Evolutionary conservation across 2,329 filamentous ascomycete genomes (phyloP).

Genomic region (Trichoderma koningii): DNA sequence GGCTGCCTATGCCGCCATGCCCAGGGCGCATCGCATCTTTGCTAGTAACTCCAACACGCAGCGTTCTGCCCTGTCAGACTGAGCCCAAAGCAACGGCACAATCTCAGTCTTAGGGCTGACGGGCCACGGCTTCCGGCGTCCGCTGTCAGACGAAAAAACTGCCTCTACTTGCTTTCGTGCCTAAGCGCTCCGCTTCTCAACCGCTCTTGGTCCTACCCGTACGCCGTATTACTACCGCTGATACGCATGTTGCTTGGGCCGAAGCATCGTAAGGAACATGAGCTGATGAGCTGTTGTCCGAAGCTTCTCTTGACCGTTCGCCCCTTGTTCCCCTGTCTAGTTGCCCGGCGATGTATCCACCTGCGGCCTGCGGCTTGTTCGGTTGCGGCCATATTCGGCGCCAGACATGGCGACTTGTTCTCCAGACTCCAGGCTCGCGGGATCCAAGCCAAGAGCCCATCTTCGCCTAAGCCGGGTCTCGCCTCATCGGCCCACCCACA

Average conservation of each 20-base stretch:
- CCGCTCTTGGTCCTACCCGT: not conserved
- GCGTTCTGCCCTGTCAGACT: constrained; percentile 18
- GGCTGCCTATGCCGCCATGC: not conserved
- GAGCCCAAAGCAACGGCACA: not conserved
- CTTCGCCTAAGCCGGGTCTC: constrained; percentile 3
- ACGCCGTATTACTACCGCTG: not conserved
- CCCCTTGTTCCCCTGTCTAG: constrained; percentile 8
- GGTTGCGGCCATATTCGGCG: constrained; percentile 18
- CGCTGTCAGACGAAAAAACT: not conserved
- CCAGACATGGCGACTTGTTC: constrained; percentile 18
- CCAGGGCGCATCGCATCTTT: not conserved
- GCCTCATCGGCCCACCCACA: constrained; percentile 12
- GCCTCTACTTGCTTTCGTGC: not conserved
- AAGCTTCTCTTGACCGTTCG: not conserved
- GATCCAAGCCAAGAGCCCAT: constrained; percentile 15
- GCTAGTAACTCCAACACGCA: not conserved
- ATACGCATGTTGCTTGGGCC: not conserved
- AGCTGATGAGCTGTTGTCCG: constrained; percentile 4
- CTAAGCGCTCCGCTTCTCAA: not conserved
- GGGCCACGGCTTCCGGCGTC: constrained; percentile 9
- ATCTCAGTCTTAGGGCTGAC: constrained; percentile 17
- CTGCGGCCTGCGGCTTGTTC: constrained; percentile 19
- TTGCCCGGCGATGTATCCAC: constrained; percentile 9
- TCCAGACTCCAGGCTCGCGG: constrained; percentile 24
- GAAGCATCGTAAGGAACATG: not conserved